Evolutionary conservation across 148 eudicot genomes (phyloP).

Genomic region (Pharnaceum exiguum): DNA sequence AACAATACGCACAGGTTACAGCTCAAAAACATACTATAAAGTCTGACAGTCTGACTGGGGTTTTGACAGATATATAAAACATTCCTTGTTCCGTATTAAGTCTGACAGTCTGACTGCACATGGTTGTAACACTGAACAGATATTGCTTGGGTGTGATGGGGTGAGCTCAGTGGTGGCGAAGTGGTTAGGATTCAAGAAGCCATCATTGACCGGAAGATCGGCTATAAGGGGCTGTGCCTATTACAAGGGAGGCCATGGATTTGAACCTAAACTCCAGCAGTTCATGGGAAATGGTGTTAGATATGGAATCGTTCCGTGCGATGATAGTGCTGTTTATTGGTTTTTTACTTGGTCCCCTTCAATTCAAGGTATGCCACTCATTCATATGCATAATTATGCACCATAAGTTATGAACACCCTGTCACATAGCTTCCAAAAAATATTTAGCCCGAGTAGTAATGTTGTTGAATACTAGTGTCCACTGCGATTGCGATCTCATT

Average conservation of each 20-base stretch:
- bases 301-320: slow-evolving; percentile 41
- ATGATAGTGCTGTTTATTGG: slow-evolving; percentile 41
- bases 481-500: slow-evolving; percentile 48
- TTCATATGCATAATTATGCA: background rate
- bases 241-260: slow-evolving; percentile 36
- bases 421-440: too few relatives aligned
- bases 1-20: too few relatives aligned
- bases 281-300: slow-evolving; percentile 40
- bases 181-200: slow-evolving; percentile 44
- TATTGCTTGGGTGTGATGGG: slow-evolving; percentile 58
- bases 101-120: background rate
- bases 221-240: slow-evolving; percentile 38
- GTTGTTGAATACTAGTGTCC: too few relatives aligned
- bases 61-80: too few relatives aligned
- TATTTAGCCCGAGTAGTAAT: too few relatives aligned
- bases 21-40: too few relatives aligned
- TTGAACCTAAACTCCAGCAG: slow-evolving; percentile 37
- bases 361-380: slow-evolving; percentile 27
- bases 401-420: background rate
- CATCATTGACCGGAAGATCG: slow-evolving; percentile 30
- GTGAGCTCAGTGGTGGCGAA: slow-evolving; percentile 52
- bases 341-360: slow-evolving; percentile 44
- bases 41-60: too few relatives aligned
- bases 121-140: slow-evolving; percentile 23
- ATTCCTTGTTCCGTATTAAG: background rate